Evolutionary conservation across 768 basidiomycete genomes (phyloP).

Genomic region (Pleurotus sapidus): DNA sequence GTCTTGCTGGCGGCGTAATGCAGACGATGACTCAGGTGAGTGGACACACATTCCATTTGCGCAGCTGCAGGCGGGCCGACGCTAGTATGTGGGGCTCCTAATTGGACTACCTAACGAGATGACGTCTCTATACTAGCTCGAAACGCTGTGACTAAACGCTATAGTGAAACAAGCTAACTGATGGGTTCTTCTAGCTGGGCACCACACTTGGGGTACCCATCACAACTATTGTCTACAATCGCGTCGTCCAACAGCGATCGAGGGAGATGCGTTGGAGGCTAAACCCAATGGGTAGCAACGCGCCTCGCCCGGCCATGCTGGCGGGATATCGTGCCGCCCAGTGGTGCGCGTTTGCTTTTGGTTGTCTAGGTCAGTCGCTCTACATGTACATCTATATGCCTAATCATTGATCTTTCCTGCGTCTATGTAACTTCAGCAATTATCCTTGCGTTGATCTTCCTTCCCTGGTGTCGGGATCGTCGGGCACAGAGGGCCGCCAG

Average conservation of each 20-base stretch:
- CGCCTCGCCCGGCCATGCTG: constrained; percentile 34
- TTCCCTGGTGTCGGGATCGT: constrained; percentile 7
- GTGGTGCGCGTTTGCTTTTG: constrained; percentile 52
- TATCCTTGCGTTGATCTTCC: constrained; percentile 9
- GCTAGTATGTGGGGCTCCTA: too few relatives aligned
- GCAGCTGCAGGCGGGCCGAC: too few relatives aligned
- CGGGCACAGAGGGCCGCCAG: neutral
- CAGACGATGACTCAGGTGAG: constrained; percentile 57
- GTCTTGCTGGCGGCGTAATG: constrained; percentile 56
- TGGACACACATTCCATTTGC: neutral
- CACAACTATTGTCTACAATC: constrained; percentile 53
- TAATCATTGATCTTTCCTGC: too few relatives aligned
- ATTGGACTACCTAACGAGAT: too few relatives aligned
- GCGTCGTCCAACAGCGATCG: constrained; percentile 30
- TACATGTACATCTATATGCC: too few relatives aligned
- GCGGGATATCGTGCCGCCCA: constrained; percentile 49
- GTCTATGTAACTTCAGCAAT: neutral
- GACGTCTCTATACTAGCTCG: too few relatives aligned
- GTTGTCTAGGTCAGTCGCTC: constrained; percentile 37
- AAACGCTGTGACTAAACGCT: too few relatives aligned
- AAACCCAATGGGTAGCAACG: constrained; percentile 20
- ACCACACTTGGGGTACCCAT: constrained; percentile 55
- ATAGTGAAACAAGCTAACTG: too few relatives aligned
- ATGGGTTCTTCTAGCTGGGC: constrained; percentile 37
- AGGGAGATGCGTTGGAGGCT: constrained; percentile 26